Evolutionary conservation across 2,329 filamentous ascomycete genomes (phyloP).

Genomic region (Dothideomycetes sp.): DNA sequence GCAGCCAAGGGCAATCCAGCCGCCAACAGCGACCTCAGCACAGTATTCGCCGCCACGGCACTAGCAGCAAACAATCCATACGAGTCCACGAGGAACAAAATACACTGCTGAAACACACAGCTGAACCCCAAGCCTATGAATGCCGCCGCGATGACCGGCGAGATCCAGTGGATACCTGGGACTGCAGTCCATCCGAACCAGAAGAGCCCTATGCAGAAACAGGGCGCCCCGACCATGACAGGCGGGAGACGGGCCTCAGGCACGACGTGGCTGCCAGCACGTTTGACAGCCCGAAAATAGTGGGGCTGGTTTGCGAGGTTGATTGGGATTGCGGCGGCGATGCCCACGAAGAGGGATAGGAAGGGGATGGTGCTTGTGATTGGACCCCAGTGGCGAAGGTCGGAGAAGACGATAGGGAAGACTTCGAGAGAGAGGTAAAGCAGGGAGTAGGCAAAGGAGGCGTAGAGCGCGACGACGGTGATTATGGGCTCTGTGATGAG

Average conservation of each 20-base stretch:
- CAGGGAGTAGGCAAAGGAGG: conserved; percentile 35
- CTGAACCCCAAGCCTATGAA: too few relatives aligned
- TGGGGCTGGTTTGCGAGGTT: conserved; percentile 30
- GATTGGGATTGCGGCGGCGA: conserved; percentile 27
- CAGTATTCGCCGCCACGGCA: conserved; percentile 38
- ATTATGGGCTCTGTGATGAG: conserved; percentile 38
- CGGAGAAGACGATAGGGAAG: conserved; percentile 35
- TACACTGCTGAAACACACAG: too few relatives aligned
- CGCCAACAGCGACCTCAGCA: conserved; percentile 33
- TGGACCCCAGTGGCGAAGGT: conserved; percentile 29
- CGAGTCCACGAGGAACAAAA: too few relatives aligned
- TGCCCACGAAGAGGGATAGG: conserved; percentile 33
- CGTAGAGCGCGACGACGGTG: conserved; percentile 31
- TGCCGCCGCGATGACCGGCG: too few relatives aligned
- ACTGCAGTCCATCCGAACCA: conserved; percentile 31
- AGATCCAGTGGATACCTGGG: conserved; percentile 27
- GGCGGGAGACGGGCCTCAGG: conserved; percentile 30
- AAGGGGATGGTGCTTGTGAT: conserved; percentile 35
- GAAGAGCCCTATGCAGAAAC: conserved; percentile 33
- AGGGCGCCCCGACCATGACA: conserved; percentile 31
- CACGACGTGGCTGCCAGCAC: conserved; percentile 20
- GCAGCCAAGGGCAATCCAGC: conserved; percentile 26
- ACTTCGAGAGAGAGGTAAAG: conserved; percentile 36
- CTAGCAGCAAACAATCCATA: conserved; percentile 33
- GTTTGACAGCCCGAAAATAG: conserved; percentile 27